Percentiles rank a stretch among this genome's conserved stretches.
These are phyloP conservation scores for Candida qinlingensis DNA, from an alignment of 805 yeast species.

Conservation along the genomic window DNA sequence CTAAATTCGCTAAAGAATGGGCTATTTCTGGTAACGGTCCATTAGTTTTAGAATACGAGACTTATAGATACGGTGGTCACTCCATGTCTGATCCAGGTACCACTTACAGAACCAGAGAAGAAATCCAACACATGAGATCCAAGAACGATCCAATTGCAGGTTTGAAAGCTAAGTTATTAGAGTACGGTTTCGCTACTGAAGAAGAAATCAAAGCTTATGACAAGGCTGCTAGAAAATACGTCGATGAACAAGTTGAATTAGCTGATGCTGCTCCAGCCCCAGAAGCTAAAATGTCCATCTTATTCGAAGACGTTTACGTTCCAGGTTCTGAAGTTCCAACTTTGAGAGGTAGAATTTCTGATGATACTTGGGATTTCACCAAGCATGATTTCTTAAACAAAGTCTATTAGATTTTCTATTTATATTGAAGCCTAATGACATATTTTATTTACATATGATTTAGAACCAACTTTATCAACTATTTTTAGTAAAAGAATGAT, in stretches of 20 bases:
- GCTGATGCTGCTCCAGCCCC: constrained; percentile 96
- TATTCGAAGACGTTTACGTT: constrained; percentile 95
- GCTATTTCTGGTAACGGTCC: constrained; percentile 92
- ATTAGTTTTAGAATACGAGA: constrained; percentile 91
- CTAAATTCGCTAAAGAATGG: constrained; percentile 97
- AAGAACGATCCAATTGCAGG: constrained; percentile 98
- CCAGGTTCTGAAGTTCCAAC: constrained; percentile 90
- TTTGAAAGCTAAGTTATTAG: constrained; percentile 79
- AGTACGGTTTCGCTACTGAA: constrained; percentile 82
- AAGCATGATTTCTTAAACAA: constrained; percentile 39
- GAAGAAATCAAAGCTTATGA: constrained; percentile 92
- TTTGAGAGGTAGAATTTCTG: constrained; percentile 94
- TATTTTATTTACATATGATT: too few species aligned
- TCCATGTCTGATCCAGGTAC: constrained; percentile 99
- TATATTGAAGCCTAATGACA: too few species aligned
- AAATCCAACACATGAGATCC: constrained; percentile 98
- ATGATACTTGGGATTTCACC: constrained; percentile 84
- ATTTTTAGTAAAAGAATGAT: neutral
- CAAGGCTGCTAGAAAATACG: constrained; percentile 93
- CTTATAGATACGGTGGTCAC: constrained; percentile 99
- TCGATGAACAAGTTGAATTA: constrained; percentile 87
- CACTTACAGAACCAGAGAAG: constrained; percentile 99
- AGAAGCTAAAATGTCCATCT: constrained; percentile 88
- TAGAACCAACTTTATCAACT: too few species aligned
- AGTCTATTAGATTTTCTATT: constrained; percentile 17